Conservation (phyloP, 352 stramenopile species). For the Phytophthora niederhauseri region DNA sequence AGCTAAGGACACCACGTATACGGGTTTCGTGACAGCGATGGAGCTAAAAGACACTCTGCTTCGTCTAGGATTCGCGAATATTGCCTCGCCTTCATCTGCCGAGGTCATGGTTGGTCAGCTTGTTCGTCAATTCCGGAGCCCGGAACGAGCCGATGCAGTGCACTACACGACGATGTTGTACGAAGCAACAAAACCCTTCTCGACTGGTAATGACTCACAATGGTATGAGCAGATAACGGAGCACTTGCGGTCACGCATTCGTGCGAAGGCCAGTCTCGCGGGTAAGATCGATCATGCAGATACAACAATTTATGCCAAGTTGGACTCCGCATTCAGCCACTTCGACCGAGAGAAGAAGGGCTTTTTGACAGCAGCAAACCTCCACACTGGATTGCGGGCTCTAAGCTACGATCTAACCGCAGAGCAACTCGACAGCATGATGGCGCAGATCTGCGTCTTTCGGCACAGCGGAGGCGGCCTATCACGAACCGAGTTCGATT, state of each 20-base stretch:
- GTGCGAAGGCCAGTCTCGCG: slow-evolving; percentile 37
- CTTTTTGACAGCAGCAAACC: slow-evolving; percentile 45
- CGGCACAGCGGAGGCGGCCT: slow-evolving; percentile 40
- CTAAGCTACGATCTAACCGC: slow-evolving; percentile 49
- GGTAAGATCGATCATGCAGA: slow-evolving; percentile 40
- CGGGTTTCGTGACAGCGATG: slow-evolving; percentile 45
- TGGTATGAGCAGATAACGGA: slow-evolving; percentile 43
- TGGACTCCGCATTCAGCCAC: slow-evolving; percentile 67
- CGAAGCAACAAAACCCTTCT: slow-evolving; percentile 13
- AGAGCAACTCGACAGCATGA: slow-evolving; percentile 45
- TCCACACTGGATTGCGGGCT: slow-evolving; percentile 46
- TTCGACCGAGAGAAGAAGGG: slow-evolving; percentile 66
- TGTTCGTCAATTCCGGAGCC: slow-evolving; percentile 55
- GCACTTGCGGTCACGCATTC: slow-evolving; percentile 51
- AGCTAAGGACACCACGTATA: slow-evolving; percentile 47
- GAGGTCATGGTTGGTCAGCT: slow-evolving; percentile 58
- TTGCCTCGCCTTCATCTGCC: slow-evolving; percentile 18
- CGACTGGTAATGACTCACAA: slow-evolving; percentile 9
- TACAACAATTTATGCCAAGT: slow-evolving; percentile 28
- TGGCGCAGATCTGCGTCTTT: slow-evolving; percentile 52
- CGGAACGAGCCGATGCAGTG: slow-evolving; percentile 38
- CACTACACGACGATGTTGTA: slow-evolving; percentile 47
- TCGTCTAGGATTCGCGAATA: slow-evolving; percentile 39
- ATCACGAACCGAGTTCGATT: slow-evolving; percentile 82
- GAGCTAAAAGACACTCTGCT: slow-evolving; percentile 64